Conservation (phyloP, 2,329 filamentous ascomycete species). For the Byssoonygena ceratinophila region DNA sequence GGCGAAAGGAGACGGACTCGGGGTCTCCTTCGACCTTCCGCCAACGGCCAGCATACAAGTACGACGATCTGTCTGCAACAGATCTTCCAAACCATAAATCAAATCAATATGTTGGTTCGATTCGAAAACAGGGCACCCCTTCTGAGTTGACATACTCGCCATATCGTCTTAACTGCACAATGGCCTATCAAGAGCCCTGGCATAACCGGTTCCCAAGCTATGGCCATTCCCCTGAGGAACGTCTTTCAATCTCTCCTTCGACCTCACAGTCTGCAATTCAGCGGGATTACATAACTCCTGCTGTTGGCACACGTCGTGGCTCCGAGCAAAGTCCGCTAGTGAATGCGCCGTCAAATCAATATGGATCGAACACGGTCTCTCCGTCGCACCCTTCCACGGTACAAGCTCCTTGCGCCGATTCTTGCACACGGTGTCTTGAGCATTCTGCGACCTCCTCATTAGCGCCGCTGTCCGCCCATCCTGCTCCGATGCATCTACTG, state of each 20-base stretch:
- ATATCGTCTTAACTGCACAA: conserved; percentile 36
- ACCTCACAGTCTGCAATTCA: conserved; percentile 35
- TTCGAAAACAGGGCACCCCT: conserved; percentile 37
- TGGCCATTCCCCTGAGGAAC: conserved; percentile 36
- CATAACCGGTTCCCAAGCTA: conserved; percentile 46
- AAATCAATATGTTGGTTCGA: conserved; percentile 30
- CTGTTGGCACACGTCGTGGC: conserved; percentile 22
- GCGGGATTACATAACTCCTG: conserved; percentile 29
- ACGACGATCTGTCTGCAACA: conserved; percentile 28
- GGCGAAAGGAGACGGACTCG: conserved; percentile 14
- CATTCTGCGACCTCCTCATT: conserved; percentile 21
- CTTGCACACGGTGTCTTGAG: conserved; percentile 27
- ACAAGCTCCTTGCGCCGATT: conserved; percentile 25
- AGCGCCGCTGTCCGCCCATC: conserved; percentile 26
- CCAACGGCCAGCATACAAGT: conserved; percentile 28
- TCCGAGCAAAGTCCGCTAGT: conserved; percentile 31
- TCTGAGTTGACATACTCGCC: conserved; percentile 48
- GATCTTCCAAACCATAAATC: conserved; percentile 33
- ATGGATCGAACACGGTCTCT: conserved; percentile 26
- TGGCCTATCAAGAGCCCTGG: conserved; percentile 41
- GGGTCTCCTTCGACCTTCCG: conserved; percentile 25
- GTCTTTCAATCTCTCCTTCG: conserved; percentile 37
- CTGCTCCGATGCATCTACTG: conserved; percentile 32
- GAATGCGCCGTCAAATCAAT: conserved; percentile 25
- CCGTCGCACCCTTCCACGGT: conserved; percentile 28